Conservation (phyloP, 2,329 filamentous ascomycete genomes). For the Arachnomyces sp. region DNA sequence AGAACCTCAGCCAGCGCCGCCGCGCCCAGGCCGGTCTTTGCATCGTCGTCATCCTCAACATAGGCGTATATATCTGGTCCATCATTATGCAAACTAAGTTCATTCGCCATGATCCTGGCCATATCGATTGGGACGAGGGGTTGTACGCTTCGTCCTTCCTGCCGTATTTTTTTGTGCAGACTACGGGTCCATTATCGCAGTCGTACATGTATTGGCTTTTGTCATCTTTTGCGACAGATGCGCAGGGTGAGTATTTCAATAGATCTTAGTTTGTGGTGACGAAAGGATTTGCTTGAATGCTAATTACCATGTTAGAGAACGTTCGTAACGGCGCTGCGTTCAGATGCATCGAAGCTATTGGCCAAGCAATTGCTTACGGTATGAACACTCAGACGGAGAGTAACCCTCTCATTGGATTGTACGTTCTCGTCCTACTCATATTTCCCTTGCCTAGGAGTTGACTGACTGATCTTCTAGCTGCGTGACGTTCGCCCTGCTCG, state of each 20-base stretch:
- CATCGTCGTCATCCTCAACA: constrained; percentile 39
- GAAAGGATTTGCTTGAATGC: neutral
- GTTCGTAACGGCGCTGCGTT: constrained; percentile 38
- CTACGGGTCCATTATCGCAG: constrained; percentile 36
- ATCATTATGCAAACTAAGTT: constrained; percentile 42
- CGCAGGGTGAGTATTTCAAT: constrained; percentile 23
- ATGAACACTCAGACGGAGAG: constrained; percentile 36
- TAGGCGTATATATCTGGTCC: constrained; percentile 46
- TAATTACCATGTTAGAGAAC: constrained; percentile 22
- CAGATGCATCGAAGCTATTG: constrained; percentile 34
- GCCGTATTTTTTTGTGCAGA: constrained; percentile 44
- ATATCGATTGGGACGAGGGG: constrained; percentile 41
- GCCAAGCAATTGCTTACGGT: constrained; percentile 35
- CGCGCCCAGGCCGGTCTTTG: constrained; percentile 41
- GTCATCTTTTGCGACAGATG: constrained; percentile 37
- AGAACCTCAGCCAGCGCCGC: constrained; percentile 34
- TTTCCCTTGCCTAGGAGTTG: neutral
- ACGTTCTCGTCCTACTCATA: constrained; percentile 12
- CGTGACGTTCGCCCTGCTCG: constrained; percentile 34
- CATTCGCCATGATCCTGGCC: constrained; percentile 30
- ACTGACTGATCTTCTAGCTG: constrained; percentile 20
- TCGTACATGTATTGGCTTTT: constrained; percentile 42
- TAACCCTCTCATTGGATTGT: constrained; percentile 34
- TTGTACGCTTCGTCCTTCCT: constrained; percentile 39
- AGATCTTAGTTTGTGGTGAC: neutral